These are phyloP conservation scores for Maudiozyma turicensis DNA, from an alignment of 805 yeast species.

Conservation along the genomic window DNA sequence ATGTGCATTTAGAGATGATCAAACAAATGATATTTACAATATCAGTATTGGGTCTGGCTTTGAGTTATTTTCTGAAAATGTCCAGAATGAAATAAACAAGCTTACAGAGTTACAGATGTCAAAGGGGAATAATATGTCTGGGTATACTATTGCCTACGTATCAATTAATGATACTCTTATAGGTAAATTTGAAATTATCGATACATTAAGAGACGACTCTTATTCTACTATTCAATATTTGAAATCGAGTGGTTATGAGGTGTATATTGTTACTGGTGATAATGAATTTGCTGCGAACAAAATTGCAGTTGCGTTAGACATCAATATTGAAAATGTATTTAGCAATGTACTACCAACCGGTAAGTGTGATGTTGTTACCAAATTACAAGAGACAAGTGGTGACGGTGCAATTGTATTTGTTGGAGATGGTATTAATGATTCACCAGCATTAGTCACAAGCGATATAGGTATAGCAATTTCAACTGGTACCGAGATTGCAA, in stretches of 20 bases:
- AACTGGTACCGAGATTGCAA: slow-evolving; percentile 91
- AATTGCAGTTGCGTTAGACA: slow-evolving; percentile 60
- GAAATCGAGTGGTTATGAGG: slow-evolving; percentile 40
- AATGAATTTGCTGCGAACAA: slow-evolving; percentile 47
- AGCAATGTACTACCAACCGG: slow-evolving; percentile 70
- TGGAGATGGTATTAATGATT: slow-evolving; percentile 97
- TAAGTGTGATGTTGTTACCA: slow-evolving; percentile 57
- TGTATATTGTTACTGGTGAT: slow-evolving; percentile 92
- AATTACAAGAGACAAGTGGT: slow-evolving; percentile 37
- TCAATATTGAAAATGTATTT: slow-evolving; percentile 53
- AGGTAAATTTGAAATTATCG: slow-evolving; percentile 63
- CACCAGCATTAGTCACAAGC: slow-evolving; percentile 87
- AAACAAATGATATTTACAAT: slow-evolving; percentile 14
- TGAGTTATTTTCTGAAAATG: slow-evolving; percentile 19
- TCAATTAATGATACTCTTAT: slow-evolving; percentile 45
- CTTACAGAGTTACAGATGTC: slow-evolving; percentile 9
- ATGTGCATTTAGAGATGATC: slow-evolving; percentile 4
- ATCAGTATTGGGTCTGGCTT: slow-evolving; percentile 50
- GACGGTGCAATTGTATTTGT: slow-evolving; percentile 61
- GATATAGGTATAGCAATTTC: slow-evolving; percentile 87
- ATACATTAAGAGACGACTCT: slow-evolving; percentile 60
- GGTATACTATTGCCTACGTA: slow-evolving; percentile 45
- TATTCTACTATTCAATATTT: slow-evolving; percentile 48
- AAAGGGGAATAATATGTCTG: slow-evolving; percentile 13
- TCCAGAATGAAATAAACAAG: slow-evolving; percentile 4